These are phyloP conservation scores for Lactifluus piperatus DNA, from an alignment of 768 basidiomycete genomes.

Conservation along the genomic window DNA sequence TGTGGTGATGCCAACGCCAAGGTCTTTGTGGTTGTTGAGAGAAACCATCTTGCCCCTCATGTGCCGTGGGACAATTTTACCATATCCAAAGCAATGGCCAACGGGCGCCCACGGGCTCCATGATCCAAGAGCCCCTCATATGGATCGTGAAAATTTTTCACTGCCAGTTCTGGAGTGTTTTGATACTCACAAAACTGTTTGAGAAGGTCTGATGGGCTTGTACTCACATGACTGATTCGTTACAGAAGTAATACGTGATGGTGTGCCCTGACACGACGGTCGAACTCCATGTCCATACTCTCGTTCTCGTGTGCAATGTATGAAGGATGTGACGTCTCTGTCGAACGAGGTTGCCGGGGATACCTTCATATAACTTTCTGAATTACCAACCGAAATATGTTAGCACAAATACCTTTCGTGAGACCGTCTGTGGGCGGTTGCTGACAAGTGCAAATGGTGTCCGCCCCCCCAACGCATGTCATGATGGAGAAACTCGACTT, in stretches of 20 bases:
- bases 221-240: neutral
- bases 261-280: neutral
- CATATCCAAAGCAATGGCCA: slow-evolving; percentile 37
- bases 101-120: slow-evolving; percentile 6
- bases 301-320: neutral
- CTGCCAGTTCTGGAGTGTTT: neutral
- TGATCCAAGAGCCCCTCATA: too few species aligned
- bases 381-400: neutral
- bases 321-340: neutral
- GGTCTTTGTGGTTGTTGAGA: slow-evolving; percentile 28
- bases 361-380: neutral
- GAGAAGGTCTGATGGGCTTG: neutral
- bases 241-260: too few species aligned
- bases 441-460: neutral
- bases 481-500: neutral
- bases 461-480: neutral
- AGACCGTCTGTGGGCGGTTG: neutral
- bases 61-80: slow-evolving; percentile 16
- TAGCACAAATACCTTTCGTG: neutral
- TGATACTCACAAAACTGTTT: neutral
- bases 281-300: neutral
- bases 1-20: slow-evolving; percentile 34
- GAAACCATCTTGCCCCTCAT: slow-evolving; percentile 17
- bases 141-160: neutral
- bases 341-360: neutral